Percentiles rank a stretch among this genome's conserved stretches.
Evolutionary conservation across 768 basidiomycete genomes (phyloP).

Genomic region (Lentinula sp.): DNA sequence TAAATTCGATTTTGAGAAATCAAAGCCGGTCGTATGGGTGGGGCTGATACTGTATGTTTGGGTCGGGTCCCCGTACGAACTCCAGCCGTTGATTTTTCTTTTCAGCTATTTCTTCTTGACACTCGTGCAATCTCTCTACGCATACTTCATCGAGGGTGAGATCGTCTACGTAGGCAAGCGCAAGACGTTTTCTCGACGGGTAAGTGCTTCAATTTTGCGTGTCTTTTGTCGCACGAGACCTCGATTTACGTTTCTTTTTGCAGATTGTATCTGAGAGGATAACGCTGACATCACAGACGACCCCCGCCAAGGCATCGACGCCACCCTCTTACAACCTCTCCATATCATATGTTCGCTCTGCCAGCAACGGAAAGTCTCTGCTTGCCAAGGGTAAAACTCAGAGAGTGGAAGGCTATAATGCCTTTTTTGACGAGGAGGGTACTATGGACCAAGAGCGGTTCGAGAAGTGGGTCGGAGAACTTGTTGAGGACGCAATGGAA

Average conservation of each 20-base stretch:
- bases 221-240: background rate
- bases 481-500: constrained; percentile 71
- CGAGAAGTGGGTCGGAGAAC: constrained; percentile 70
- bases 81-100: constrained; percentile 6
- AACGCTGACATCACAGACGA: constrained; percentile 66
- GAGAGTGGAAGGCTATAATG: constrained; percentile 52
- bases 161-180: constrained; percentile 86
- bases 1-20: constrained; percentile 83
- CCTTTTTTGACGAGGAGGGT: constrained; percentile 80
- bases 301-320: constrained; percentile 43
- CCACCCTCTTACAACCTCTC: constrained; percentile 66
- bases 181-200: constrained; percentile 84
- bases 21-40: constrained; percentile 73
- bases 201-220: constrained; percentile 27
- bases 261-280: constrained; percentile 91
- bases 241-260: background rate
- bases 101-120: constrained; percentile 73
- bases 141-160: constrained; percentile 81
- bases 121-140: constrained; percentile 67
- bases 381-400: constrained; percentile 64
- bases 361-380: constrained; percentile 81
- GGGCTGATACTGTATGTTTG: constrained; percentile 70
- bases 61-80: background rate
- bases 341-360: constrained; percentile 69
- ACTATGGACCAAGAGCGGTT: constrained; percentile 72